Base-by-base conservation (phyloP, 345 rosid species). In the Linum usitatissimum region DNA sequence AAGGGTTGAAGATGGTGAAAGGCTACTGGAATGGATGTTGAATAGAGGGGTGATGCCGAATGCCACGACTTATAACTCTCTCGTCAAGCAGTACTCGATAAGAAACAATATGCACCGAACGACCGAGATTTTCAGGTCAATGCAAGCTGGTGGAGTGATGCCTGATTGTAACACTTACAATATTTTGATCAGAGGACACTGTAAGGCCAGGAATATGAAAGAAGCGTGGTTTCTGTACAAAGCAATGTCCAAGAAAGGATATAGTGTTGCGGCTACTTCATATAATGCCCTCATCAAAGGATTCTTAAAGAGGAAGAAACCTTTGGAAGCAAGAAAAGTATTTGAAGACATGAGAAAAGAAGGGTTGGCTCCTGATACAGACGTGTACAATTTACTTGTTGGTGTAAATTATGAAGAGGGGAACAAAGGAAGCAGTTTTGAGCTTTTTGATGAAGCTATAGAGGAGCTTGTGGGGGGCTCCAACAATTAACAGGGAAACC, bases 151-250 rank as follows among this genome's bases (percentile, higher is more conserved):
- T 65, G 91, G 89, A 74, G 79, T 87, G 19, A 39, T 75, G 67
- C 91, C 94, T 58, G 88, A 92, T 82, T 60, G 78, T 60, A 84
- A 81, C 77, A 87, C 91, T 17, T 92, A 84, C 66, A 91, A 89
- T 75, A 87, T 87, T 70, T 70, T 89, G 71, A 70, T 92, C 55
- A 79, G 70, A 79, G 96, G 97, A 55, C 97, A 92, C 77, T 89
- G 87, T 70, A 89, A 81, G 81, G 93, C 96, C n/a, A 92, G 98
- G 77, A 92, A 89, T 76, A 92, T 89, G 96, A 92, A 89, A 74
- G 96, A 92, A 69, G 98, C 98, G 58, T 85, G 85, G 87, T 92
- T 80, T 83, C 72, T 89, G 81, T 78, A 63, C 57, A 72, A 48
- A 59, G 90, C 84, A 79, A 84, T 85, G 91, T 71, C 73, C 3